Evolutionary conservation across 306 rosid genomes (phyloP), one percentile per base, ranked within the genome.

Genomic region (Adenanthera pavonina): DNA sequence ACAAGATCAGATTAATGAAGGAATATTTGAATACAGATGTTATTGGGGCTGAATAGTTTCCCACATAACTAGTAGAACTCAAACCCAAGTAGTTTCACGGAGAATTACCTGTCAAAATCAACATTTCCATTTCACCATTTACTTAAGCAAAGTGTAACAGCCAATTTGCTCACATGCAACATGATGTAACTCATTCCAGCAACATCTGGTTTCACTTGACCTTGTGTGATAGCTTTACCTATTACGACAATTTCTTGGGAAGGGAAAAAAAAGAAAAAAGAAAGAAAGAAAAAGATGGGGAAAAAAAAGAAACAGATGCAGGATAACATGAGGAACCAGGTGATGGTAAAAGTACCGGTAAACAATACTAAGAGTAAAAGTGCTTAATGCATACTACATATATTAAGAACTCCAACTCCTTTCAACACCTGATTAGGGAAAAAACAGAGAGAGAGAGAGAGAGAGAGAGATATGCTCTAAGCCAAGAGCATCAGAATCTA

Each of bases 111-210:
- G 94, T 83, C 84, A 52, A 87, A 82, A 86, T 82, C 87, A 83
- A 81, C 81, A 85, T 61, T 88, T 76, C 82, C 84, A 86, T 80
- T 83, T 84, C 95, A 89, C 91, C 91, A 81, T 52, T 87, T 72
- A 85, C 86, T 80, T 78, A 91, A 86, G 90, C 69, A 86, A 84
- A 87, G 83, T 57, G 87, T 74, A 85, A 89, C 86, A 81, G 86
- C 90, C 89, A 88, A 84, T 83, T 87, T 65, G 91, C 92, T 88
- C 91, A 89, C 82, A 86, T 82, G 81, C 89, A 88, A 84, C 89
- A 87, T 78, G 97, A 85, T 80, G 94, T 82, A 87, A 88, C 78
- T 89, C 92, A 88, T 91, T 86, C 89, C 92, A 80, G 97, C 97
- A 89, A 89, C 94, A 61, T 85, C 93, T 86, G 80, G 87, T 90